A percentile compares a stretch with the other conserved stretches of the same genome.
Conservation (phyloP, 345 rosid species). For the Aurinia saxatilis region DNA sequence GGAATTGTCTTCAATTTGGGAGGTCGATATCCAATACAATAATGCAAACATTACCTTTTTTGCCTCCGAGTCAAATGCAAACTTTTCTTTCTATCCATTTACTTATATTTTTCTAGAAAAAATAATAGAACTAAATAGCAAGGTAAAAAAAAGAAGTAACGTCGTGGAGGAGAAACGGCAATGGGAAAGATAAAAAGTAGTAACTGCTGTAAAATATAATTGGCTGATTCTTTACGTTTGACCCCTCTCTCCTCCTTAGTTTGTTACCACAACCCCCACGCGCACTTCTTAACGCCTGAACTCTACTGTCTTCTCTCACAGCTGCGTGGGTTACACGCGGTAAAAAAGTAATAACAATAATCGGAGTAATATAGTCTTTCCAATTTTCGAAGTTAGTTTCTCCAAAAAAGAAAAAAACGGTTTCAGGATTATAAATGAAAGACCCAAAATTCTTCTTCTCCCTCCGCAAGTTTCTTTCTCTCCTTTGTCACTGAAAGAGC, state of each 20-base stretch:
- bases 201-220: conserved; percentile 16
- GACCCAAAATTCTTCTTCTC: not conserved
- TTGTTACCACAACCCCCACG: conserved; percentile 1
- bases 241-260: conserved; percentile 3
- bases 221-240: conserved; percentile 17
- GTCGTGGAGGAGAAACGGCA: not conserved
- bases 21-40: too few species aligned
- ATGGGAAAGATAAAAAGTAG: not conserved
- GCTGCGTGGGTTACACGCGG: not conserved
- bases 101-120: not conserved
- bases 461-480: not conserved
- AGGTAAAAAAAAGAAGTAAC: not conserved
- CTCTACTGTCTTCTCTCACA: not conserved
- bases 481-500: not conserved
- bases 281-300: not conserved
- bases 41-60: not conserved
- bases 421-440: conserved; percentile 19
- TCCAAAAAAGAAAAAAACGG: conserved; percentile 29
- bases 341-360: conserved; percentile 12
- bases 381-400: conserved; percentile 32
- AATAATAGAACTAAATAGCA: not conserved
- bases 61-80: not conserved
- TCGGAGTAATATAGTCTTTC: conserved; percentile 31
- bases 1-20: too few species aligned
- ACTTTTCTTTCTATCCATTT: not conserved